A percentile compares a stretch with the other conserved stretches of the same genome.
phyloP scores from a whole-genome alignment of 192 early-diverging fungal species.

The Coemansia sp. region DNA sequence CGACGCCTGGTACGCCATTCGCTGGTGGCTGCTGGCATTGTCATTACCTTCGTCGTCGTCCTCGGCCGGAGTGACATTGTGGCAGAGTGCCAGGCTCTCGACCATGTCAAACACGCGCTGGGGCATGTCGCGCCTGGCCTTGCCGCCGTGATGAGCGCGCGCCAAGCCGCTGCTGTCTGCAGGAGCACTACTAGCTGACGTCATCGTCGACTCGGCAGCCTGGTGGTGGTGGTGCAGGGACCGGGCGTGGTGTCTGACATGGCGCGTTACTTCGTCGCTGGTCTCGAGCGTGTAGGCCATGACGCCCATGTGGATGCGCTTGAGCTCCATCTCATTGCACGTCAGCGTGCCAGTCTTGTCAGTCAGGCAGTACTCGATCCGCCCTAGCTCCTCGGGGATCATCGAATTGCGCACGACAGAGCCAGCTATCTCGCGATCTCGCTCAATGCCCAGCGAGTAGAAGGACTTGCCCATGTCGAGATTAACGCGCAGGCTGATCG shows the following conservation, averaged over 20 bases:
- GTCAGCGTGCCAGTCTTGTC: slow-evolving; percentile 98
- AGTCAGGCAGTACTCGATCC: slow-evolving; percentile 88
- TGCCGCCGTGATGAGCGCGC: slow-evolving; percentile 35
- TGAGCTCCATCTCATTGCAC: slow-evolving; percentile 96
- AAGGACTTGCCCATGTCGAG: slow-evolving; percentile 96
- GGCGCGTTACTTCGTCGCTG: slow-evolving; percentile 81
- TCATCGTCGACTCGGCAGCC: background rate
- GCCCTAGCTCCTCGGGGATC: slow-evolving; percentile 93
- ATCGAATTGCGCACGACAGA: slow-evolving; percentile 92
- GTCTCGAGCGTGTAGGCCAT: slow-evolving; percentile 89
- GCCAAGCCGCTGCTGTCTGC: background rate
- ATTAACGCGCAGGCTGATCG: slow-evolving; percentile 92
- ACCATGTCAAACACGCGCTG: slow-evolving; percentile 85
- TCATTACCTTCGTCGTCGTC: slow-evolving; percentile 13
- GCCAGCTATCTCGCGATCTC: slow-evolving; percentile 76
- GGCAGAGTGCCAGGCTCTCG: slow-evolving; percentile 83
- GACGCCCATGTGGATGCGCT: slow-evolving; percentile 92
- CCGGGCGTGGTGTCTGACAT: slow-evolving; percentile 47
- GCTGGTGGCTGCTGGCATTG: background rate
- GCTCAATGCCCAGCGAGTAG: slow-evolving; percentile 87
- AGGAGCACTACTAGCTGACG: background rate
- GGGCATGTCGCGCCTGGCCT: slow-evolving; percentile 79
- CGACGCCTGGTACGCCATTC: slow-evolving; percentile 86
- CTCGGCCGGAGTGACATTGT: slow-evolving; percentile 73
- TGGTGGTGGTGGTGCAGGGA: background rate